phyloP scores from a whole-genome alignment of 805 yeast genomes.

The Metschnikowia corniflorae region DNA sequence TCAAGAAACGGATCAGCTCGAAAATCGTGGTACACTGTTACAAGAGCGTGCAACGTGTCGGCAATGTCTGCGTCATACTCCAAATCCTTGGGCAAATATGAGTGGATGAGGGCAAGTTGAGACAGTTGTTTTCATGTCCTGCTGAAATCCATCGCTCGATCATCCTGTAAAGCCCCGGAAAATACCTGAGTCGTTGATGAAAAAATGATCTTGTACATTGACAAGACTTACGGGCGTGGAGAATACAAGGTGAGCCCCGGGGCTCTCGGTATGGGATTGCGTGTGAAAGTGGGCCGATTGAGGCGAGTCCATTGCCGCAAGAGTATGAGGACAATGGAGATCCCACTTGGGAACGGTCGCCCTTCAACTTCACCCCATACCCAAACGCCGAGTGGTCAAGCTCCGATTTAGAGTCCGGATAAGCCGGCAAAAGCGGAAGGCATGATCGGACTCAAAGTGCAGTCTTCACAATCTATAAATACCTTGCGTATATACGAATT shows the following conservation, averaged over 20 bases:
- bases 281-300: slow-evolving; percentile 15
- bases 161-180: slow-evolving; percentile 28
- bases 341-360: slow-evolving; percentile 15
- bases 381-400: slow-evolving; percentile 72
- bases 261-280: slow-evolving; percentile 11
- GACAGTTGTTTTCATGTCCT: slow-evolving; percentile 13
- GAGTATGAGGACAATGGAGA: slow-evolving; percentile 19
- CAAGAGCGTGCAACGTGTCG: slow-evolving; percentile 57
- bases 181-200: slow-evolving; percentile 21
- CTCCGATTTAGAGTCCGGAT: slow-evolving; percentile 46
- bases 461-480: slow-evolving; percentile 38
- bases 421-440: slow-evolving; percentile 71
- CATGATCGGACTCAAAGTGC: slow-evolving; percentile 53
- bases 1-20: slow-evolving; percentile 65
- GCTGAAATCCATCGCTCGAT: slow-evolving; percentile 18
- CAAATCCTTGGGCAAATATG: slow-evolving; percentile 40
- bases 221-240: slow-evolving; percentile 20
- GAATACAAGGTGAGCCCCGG: slow-evolving; percentile 4
- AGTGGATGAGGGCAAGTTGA: slow-evolving; percentile 39
- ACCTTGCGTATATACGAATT: slow-evolving; percentile 40
- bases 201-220: slow-evolving; percentile 16
- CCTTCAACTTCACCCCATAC: slow-evolving; percentile 60
- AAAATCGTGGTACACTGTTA: slow-evolving; percentile 63
- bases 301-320: slow-evolving; percentile 13
- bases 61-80: slow-evolving; percentile 51